Conservation (phyloP, 73 alveolate species). For the Symbiodinium natans region DNA sequence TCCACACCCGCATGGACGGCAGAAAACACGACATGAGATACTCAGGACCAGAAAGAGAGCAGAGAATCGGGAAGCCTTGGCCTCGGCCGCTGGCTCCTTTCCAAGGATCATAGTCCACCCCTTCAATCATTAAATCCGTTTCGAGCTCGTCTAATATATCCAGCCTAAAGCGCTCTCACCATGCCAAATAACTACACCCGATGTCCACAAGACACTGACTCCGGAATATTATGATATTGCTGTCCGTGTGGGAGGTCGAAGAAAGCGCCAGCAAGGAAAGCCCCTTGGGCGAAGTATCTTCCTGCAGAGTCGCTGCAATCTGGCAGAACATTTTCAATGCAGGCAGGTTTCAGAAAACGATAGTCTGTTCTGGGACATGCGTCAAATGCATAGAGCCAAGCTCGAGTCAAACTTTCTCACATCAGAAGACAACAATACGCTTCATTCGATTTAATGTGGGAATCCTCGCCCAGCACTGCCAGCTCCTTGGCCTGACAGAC, state of each 20-base stretch:
- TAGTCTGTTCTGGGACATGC: neutral
- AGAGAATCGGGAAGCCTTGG: neutral
- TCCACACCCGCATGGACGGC: no score
- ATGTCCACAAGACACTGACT: no score
- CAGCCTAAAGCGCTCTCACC: no score
- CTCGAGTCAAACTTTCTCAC: neutral
- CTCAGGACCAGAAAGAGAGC: no score
- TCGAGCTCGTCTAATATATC: no score
- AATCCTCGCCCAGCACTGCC: neutral
- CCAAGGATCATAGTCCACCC: no score
- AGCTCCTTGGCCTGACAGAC: neutral
- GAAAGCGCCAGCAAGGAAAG: slow-evolving; percentile 68
- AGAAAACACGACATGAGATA: no score
- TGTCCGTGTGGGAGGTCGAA: neutral
- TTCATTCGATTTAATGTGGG: neutral
- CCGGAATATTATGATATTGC: no score
- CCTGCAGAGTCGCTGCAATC: neutral
- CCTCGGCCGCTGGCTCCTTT: neutral
- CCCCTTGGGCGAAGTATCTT: neutral
- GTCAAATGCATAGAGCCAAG: neutral
- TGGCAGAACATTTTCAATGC: neutral
- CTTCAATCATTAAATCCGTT: no score
- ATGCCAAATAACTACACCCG: no score
- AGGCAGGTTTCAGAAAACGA: neutral
- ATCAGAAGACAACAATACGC: neutral